A percentile compares a stretch with the other conserved stretches of the same genome.
These are phyloP conservation scores for Santalum album DNA, from an alignment of 164 flowering plant genomes.

Conservation along the genomic window DNA sequence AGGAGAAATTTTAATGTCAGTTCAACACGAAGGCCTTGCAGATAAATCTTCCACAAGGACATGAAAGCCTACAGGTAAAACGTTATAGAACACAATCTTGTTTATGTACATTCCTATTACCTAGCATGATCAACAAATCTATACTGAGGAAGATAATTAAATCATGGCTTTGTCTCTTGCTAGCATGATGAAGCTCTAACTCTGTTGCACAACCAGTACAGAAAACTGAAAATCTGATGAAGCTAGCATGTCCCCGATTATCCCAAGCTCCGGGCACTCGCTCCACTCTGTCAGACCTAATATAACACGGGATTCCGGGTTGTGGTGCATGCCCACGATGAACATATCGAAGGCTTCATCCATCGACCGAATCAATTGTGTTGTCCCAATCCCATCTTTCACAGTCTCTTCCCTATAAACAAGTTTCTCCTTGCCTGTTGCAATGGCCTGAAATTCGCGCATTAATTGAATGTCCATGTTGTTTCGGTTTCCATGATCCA, in stretches of 20 bases:
- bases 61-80: no score
- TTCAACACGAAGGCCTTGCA: no score
- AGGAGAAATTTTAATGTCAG: no score
- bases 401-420: not conserved
- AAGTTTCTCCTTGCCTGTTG: not conserved
- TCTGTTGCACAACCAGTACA: not conserved
- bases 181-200: not conserved
- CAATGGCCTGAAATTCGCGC: not conserved
- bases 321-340: not conserved
- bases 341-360: not conserved
- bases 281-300: not conserved
- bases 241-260: not conserved
- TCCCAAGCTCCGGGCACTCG: not conserved
- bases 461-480: no score
- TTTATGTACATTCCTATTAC: no score
- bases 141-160: no score
- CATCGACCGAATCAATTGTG: not conserved
- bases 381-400: not conserved
- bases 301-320: not conserved
- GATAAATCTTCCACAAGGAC: no score
- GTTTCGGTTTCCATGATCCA: not conserved
- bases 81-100: no score
- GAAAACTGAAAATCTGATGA: not conserved
- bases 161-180: no score
- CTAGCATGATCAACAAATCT: no score